phyloP scores from a whole-genome alignment of 495 filamentous ascomycete species.

The Penicillium crystallinum region DNA sequence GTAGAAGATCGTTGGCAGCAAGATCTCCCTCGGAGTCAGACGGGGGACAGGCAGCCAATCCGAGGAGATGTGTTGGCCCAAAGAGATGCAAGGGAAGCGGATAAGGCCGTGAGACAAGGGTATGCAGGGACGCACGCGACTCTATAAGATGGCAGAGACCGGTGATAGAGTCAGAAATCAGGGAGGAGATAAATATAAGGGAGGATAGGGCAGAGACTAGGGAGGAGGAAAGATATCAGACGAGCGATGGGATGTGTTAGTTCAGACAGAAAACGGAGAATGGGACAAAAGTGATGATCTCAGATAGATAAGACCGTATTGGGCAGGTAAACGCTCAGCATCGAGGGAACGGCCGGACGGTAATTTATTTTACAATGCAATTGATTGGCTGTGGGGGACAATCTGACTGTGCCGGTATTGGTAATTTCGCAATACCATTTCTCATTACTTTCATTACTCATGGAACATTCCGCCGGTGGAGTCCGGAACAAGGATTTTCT shows the following conservation, averaged over 20 bases:
- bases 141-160: slow-evolving; percentile 1
- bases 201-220: not conserved
- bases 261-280: slow-evolving; percentile 1
- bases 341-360: slow-evolving; percentile 3
- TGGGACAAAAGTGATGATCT: slow-evolving; percentile 18
- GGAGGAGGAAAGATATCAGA: not conserved
- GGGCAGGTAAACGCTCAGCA: slow-evolving; percentile 25
- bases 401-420: not conserved
- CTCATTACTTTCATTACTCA: not conserved
- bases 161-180: not conserved
- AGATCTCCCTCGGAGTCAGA: slow-evolving; percentile 10
- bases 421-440: not conserved
- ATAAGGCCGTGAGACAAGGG: slow-evolving; percentile 12
- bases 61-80: slow-evolving; percentile 4
- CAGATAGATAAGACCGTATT: slow-evolving; percentile 28
- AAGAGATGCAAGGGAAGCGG: slow-evolving; percentile 6
- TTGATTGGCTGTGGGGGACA: slow-evolving; percentile 9
- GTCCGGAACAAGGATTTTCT: not conserved
- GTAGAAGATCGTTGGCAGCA: slow-evolving; percentile 4
- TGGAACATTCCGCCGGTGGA: slow-evolving; percentile 30
- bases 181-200: not conserved
- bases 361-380: slow-evolving; percentile 3
- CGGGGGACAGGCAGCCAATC: slow-evolving; percentile 10
- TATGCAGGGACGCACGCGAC: slow-evolving; percentile 30
- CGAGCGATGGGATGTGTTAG: no score